Evolutionary conservation across 23 red algal species (phyloP).

Genomic region (Gracilaria vermiculophylla): DNA sequence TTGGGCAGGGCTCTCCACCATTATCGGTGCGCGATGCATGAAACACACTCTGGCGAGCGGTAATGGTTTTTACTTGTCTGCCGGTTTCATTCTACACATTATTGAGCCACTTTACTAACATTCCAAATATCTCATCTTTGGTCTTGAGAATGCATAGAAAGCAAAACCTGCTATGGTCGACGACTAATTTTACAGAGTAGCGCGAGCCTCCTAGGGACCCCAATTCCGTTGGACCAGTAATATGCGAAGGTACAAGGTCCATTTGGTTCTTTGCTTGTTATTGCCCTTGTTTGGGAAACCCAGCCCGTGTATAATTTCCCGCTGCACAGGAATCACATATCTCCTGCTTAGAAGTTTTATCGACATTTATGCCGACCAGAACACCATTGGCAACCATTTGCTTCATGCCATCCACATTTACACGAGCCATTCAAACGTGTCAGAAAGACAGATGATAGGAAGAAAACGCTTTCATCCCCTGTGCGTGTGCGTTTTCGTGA

Average conservation of each 20-base stretch:
- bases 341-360: too few relatives aligned
- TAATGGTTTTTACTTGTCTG: not conserved
- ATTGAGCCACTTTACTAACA: slow-evolving; percentile 8
- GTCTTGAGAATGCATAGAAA: slow-evolving; percentile 17
- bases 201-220: slow-evolving; percentile 5
- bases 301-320: not conserved
- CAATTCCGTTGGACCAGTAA: not conserved
- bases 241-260: slow-evolving; percentile 8
- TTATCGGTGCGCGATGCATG: slow-evolving; percentile 17
- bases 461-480: too few relatives aligned
- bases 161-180: not conserved
- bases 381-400: not conserved
- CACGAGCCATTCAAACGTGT: slow-evolving; percentile 25
- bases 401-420: slow-evolving; percentile 13
- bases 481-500: too few relatives aligned
- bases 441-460: not conserved
- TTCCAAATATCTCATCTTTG: slow-evolving; percentile 15
- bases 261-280: not conserved
- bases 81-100: not conserved
- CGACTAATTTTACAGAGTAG: slow-evolving; percentile 46
- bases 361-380: not conserved
- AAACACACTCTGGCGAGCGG: not conserved
- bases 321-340: slow-evolving; percentile 15
- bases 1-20: not conserved
- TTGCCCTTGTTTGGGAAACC: slow-evolving; percentile 21